Evolutionary conservation across 1,284 basidiomycete species (phyloP), one percentile per base, ranked within the genome.

Genomic region (Ceratobasidium sp.): DNA sequence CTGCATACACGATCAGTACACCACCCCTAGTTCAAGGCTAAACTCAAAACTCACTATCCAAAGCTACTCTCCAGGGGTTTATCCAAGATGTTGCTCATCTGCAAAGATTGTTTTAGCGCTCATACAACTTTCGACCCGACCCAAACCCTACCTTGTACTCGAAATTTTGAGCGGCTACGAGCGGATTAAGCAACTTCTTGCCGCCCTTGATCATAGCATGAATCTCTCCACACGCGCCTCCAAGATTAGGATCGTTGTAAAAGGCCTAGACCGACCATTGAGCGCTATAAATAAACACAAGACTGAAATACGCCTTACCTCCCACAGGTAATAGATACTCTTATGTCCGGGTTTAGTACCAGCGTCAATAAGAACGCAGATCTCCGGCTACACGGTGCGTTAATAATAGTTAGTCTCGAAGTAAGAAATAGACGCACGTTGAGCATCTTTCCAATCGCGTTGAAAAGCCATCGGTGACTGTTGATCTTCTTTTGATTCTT

Each of bases 401-500:
- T 33, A 67, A 50, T 54, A 54, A 64, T 33, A 28, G 68, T 1
- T 33, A 26, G 26, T 2, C 10, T 23, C 28, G 57, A 17, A 33
- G 15, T 13, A 40, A 10, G 68, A 12, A n/a, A 28, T n/a, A 59
- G 3, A 79, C 78, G 38, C n/a, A 80, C 81, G 81, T 94, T 87
- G 68, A 98, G 86, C 82, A 95, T 94, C 80, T 89, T 90, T 0
- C 96, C 97, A 75, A 99, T 92, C 7, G 96, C 97, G 82, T 99
- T 98, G 89, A 99, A 99, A 44, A 99, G 89, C 97, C 97, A 99
- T 68, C 97, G 92, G 84, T 97, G 96, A 79, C 93, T 96, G 83
- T 97, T 98, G 86, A 98, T 97, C 88, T 98, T 98, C 88, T 98
- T 98, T 83, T 96, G 93, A 85, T 99, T 99, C 87, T 98, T 96